Percentiles rank a stretch among this genome's conserved stretches.
Conservation (phyloP, 148 eudicot genomes). For the Vaccinium vitisidaea region DNA sequence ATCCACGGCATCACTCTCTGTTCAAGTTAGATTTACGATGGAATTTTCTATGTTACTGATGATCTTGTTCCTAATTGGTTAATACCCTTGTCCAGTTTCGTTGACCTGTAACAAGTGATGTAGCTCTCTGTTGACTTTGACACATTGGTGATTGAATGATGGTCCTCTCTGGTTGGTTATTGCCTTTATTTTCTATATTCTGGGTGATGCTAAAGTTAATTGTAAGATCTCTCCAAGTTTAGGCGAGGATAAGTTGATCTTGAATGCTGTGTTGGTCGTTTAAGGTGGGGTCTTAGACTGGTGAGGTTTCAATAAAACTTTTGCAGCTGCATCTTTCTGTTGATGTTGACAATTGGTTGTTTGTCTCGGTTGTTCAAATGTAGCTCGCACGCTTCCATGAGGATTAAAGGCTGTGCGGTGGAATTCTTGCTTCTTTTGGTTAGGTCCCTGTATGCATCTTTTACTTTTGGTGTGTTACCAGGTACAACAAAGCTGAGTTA, state of each 20-base stretch:
- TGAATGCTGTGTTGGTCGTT: neutral
- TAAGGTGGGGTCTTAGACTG: neutral
- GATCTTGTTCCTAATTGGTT: neutral
- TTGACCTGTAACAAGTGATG: neutral
- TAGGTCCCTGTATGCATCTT: neutral
- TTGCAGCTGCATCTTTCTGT: neutral
- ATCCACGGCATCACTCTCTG: neutral
- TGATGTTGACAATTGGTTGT: neutral
- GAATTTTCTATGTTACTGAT: neutral
- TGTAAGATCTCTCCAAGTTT: neutral
- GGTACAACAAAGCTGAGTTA: neutral
- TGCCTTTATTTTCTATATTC: neutral
- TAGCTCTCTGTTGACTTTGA: neutral
- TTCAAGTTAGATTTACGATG: neutral
- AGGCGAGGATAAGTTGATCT: neutral
- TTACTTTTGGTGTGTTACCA: neutral
- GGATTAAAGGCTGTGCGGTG: neutral
- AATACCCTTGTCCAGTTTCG: neutral
- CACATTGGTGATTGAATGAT: neutral
- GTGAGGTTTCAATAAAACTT: neutral
- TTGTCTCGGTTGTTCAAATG: neutral
- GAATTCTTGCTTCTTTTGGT: neutral
- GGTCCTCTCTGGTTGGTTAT: neutral
- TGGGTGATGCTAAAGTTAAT: neutral
- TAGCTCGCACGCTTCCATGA: neutral